Conservation (phyloP, 768 basidiomycete species). For the Lentinula boryana region DNA sequence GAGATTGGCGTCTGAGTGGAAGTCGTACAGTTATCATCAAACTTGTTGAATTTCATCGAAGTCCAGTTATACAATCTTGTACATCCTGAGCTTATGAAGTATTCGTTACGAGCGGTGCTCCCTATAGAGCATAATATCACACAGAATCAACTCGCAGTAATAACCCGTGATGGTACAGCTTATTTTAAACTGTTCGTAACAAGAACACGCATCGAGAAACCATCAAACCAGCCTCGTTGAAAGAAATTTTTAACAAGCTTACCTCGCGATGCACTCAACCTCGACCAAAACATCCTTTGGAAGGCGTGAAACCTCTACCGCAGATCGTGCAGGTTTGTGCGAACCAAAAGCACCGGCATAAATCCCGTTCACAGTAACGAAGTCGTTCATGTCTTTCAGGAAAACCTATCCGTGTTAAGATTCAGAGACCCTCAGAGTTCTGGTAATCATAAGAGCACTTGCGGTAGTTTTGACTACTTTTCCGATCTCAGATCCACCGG, state of each 20-base stretch:
- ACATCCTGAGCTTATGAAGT: too few species aligned
- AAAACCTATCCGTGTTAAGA: conserved; percentile 56
- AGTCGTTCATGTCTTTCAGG: conserved; percentile 90
- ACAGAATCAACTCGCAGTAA: too few species aligned
- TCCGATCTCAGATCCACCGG: conserved; percentile 68
- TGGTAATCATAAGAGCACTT: conserved; percentile 19
- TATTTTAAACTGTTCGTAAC: background rate
- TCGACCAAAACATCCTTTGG: conserved; percentile 92
- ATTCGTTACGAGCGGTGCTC: too few species aligned
- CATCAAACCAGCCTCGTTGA: background rate
- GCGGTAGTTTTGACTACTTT: conserved; percentile 93
- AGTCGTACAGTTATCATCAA: too few species aligned
- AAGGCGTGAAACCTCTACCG: conserved; percentile 83
- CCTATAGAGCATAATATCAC: too few species aligned
- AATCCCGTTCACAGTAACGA: conserved; percentile 72
- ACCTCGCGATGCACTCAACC: conserved; percentile 86
- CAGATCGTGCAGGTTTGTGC: conserved; percentile 90
- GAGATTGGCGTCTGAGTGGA: too few species aligned
- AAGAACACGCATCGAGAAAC: background rate
- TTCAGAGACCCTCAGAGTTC: background rate
- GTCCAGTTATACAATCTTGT: too few species aligned
- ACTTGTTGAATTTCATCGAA: too few species aligned
- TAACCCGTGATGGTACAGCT: background rate
- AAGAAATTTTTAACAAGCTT: conserved; percentile 14
- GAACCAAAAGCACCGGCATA: conserved; percentile 83